These are phyloP conservation scores for Canna indica DNA, from an alignment of 176 grass and related monocot species.

Conservation along the genomic window DNA sequence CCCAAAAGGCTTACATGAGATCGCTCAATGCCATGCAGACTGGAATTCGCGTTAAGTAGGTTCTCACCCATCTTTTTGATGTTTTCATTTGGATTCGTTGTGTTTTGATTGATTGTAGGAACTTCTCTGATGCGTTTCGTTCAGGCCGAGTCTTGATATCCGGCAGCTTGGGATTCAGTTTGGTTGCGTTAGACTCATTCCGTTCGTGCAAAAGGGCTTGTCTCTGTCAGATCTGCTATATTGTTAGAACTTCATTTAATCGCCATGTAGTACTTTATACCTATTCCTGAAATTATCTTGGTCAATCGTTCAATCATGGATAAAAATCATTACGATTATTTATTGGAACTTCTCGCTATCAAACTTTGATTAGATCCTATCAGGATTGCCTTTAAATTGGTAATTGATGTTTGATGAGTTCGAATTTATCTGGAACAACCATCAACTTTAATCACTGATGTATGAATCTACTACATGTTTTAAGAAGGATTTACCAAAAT, in stretches of 20 bases:
- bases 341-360: too few species aligned
- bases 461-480: neutral
- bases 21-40: conserved; percentile 88
- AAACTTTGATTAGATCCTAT: neutral
- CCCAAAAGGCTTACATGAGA: conserved; percentile 80
- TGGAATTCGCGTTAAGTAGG: conserved; percentile 81
- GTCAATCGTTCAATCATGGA: too few species aligned
- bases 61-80: neutral
- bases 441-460: too few species aligned
- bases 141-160: conserved; percentile 57
- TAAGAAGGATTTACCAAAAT: neutral
- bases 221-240: conserved; percentile 41
- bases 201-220: conserved; percentile 79
- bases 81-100: neutral
- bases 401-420: too few species aligned
- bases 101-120: neutral
- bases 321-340: too few species aligned
- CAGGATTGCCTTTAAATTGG: neutral
- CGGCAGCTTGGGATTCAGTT: conserved; percentile 86
- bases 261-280: neutral
- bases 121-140: conserved; percentile 9
- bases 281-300: too few species aligned
- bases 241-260: neutral
- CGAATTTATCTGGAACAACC: too few species aligned
- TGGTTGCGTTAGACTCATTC: conserved; percentile 84